These are phyloP conservation scores for Termitomyces sp. DNA, from an alignment of 1,284 basidiomycete species.

Conservation along the genomic window DNA sequence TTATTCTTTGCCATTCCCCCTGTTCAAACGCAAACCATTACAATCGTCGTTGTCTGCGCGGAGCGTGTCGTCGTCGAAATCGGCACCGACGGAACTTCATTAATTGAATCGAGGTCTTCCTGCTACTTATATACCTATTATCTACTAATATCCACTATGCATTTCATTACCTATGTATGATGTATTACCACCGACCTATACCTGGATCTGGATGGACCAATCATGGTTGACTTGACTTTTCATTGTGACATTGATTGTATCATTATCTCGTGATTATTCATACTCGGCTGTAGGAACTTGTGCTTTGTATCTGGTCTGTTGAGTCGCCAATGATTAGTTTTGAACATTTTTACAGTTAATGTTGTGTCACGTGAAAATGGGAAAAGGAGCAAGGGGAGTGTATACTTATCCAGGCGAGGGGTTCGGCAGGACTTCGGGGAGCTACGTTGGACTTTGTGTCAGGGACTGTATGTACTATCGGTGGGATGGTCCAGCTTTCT, in stretches of 20 bases:
- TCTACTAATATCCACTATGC: background rate
- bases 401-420: too few species aligned
- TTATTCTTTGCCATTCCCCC: slow-evolving; percentile 39
- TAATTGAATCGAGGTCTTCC: background rate
- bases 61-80: slow-evolving; percentile 10
- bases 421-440: too few species aligned
- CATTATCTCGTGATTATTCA: background rate
- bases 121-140: background rate
- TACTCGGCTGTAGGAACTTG: too few species aligned
- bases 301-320: background rate
- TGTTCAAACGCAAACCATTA: slow-evolving; percentile 22
- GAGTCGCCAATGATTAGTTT: too few species aligned
- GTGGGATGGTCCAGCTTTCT: too few species aligned
- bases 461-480: too few species aligned
- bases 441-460: too few species aligned
- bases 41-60: background rate
- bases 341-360: background rate
- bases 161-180: background rate
- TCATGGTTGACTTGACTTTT: background rate
- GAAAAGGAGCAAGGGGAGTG: too few species aligned
- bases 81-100: slow-evolving; percentile 6
- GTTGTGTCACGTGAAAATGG: background rate
- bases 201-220: background rate
- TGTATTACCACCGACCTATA: background rate
- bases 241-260: background rate